Evolutionary conservation across 2,329 filamentous ascomycete species (phyloP).

Genomic region (Botrytis byssoidea): DNA sequence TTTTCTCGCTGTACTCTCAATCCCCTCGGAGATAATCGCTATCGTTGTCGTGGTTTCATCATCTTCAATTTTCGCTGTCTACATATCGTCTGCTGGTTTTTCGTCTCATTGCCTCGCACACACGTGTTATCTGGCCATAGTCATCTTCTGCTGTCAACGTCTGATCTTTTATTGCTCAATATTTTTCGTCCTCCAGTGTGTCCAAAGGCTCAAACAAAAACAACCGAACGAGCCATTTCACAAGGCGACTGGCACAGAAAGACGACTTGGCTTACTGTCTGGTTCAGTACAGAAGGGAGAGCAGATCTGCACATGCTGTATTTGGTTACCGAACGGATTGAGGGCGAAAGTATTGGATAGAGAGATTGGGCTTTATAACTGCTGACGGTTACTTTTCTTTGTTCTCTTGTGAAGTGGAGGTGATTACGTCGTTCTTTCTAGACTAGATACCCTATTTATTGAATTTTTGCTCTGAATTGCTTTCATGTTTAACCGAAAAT

Average conservation of each 20-base stretch:
- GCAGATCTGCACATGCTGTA: neutral
- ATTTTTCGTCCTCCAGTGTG: rapidly evolving
- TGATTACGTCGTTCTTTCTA: neutral
- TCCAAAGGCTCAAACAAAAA: rapidly evolving
- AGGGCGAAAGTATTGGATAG: neutral
- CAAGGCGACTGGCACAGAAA: neutral
- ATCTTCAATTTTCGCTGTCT: neutral
- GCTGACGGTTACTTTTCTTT: neutral
- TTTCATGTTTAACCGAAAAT: neutral
- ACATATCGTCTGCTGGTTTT: neutral
- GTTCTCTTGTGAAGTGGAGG: neutral
- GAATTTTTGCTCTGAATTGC: neutral
- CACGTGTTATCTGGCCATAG: rapidly evolving
- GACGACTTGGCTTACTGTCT: neutral
- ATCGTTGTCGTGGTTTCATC: neutral
- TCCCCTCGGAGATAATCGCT: neutral
- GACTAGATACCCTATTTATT: neutral
- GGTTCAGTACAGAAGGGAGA: neutral
- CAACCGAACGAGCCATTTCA: neutral
- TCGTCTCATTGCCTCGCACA: rapidly evolving
- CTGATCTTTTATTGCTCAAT: neutral
- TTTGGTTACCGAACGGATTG: neutral
- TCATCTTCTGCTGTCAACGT: neutral
- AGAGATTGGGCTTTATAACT: neutral
- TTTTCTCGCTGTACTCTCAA: too few species aligned